A percentile compares a stretch with the other conserved stretches of the same genome.
Evolutionary conservation across 805 yeast species (phyloP).

Genomic region (Ogataea saltuana): DNA sequence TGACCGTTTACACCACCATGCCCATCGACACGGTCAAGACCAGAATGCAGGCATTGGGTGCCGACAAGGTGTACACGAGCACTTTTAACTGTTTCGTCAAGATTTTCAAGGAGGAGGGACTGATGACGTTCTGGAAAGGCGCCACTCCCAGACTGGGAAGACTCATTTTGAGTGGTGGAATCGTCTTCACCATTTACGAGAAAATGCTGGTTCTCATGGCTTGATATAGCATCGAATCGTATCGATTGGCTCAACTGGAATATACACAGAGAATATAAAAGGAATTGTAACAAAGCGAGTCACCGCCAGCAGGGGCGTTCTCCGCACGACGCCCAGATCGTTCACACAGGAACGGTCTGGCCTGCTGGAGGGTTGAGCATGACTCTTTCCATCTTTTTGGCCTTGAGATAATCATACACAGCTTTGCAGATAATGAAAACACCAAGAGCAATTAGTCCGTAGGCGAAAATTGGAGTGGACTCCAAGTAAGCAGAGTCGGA

Average conservation of each 20-base stretch:
- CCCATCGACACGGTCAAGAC: slow-evolving; percentile 96
- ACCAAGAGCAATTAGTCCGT: slow-evolving; percentile 68
- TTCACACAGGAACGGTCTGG: slow-evolving; percentile 1
- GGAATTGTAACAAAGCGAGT: not conserved
- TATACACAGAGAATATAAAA: not conserved
- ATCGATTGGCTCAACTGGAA: not conserved
- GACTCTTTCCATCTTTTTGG: slow-evolving; percentile 71
- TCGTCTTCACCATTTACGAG: slow-evolving; percentile 94
- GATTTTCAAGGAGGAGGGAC: slow-evolving; percentile 84
- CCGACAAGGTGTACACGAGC: slow-evolving; percentile 65
- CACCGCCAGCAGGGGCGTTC: too few species aligned
- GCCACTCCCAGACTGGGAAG: slow-evolving; percentile 97
- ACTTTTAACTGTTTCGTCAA: slow-evolving; percentile 81
- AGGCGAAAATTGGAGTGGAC: slow-evolving; percentile 55
- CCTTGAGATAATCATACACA: slow-evolving; percentile 67
- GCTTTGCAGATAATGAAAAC: slow-evolving; percentile 64
- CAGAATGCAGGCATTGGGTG: slow-evolving; percentile 92
- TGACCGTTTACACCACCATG: slow-evolving; percentile 92
- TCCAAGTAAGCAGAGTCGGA: slow-evolving; percentile 19
- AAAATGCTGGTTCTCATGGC: slow-evolving; percentile 69
- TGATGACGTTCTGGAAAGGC: slow-evolving; percentile 94
- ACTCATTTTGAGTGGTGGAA: slow-evolving; percentile 91
- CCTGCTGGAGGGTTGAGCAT: slow-evolving; percentile 37
- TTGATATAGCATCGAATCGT: slow-evolving; percentile 19
- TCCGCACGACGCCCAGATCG: slow-evolving; percentile 4